phyloP scores from a whole-genome alignment of 148 eudicot species.

The Vaccinium macrocarpon region DNA sequence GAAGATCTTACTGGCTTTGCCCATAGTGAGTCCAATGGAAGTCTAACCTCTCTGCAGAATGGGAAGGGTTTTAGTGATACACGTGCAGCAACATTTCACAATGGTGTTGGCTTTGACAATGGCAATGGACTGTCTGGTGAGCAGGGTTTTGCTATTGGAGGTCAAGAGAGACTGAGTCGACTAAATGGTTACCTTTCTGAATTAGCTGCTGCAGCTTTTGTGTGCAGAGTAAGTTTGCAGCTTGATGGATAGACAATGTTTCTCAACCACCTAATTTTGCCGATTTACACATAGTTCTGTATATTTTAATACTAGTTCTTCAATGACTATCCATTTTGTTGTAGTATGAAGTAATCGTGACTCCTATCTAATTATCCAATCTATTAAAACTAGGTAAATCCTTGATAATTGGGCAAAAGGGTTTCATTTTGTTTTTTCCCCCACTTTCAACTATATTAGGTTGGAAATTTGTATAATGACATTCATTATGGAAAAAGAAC shows the following conservation, averaged over 20 bases:
- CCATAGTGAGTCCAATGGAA: slow-evolving; percentile 38
- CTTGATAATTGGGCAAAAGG: neutral
- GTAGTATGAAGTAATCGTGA: neutral
- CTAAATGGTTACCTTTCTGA: slow-evolving; percentile 84
- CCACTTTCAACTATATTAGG: neutral
- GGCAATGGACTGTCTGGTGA: slow-evolving; percentile 79
- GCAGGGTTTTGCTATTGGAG: slow-evolving; percentile 97
- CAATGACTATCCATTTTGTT: neutral
- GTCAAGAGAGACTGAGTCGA: slow-evolving; percentile 81
- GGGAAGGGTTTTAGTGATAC: slow-evolving; percentile 35
- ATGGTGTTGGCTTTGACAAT: slow-evolving; percentile 95
- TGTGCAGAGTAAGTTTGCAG: slow-evolving; percentile 74
- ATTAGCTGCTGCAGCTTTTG: slow-evolving; percentile 98
- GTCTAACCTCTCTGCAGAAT: slow-evolving; percentile 31
- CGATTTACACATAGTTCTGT: neutral
- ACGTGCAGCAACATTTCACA: slow-evolving; percentile 60
- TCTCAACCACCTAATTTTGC: neutral
- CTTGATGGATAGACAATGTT: neutral
- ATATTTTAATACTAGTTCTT: neutral
- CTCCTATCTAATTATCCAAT: neutral
- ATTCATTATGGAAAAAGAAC: neutral
- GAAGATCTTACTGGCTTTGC: slow-evolving; percentile 48
- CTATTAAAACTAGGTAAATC: neutral
- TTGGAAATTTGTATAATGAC: neutral
- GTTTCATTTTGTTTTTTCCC: neutral